Percentiles rank a stretch among this genome's conserved stretches.
Evolutionary conservation across 257 asterid genomes (phyloP).

Genomic region (Capsicum baccatum): DNA sequence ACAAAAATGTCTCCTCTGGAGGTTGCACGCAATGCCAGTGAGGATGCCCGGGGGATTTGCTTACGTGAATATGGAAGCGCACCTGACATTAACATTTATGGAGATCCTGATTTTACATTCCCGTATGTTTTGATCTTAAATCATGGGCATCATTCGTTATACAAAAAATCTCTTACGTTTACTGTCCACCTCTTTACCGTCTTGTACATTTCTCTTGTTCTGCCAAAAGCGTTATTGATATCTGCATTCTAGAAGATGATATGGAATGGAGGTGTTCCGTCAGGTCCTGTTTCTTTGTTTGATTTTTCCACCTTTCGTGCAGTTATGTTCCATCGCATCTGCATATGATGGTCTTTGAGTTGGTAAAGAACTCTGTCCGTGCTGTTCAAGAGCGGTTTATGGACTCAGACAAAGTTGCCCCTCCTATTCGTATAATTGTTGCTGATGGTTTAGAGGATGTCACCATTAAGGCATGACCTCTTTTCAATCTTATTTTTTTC

Average conservation of each 20-base stretch:
- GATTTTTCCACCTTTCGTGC: conserved; percentile 18
- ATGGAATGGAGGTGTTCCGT: background rate
- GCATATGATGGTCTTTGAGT: conserved; percentile 95
- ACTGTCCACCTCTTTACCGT: background rate
- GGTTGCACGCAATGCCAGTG: conserved; percentile 82
- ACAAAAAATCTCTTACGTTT: background rate
- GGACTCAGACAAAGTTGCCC: conserved; percentile 83
- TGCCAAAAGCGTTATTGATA: background rate
- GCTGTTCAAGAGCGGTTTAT: conserved; percentile 87
- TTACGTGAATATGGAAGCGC: conserved; percentile 83
- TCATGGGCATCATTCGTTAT: background rate
- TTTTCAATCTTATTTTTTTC: background rate
- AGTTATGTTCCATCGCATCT: conserved; percentile 93
- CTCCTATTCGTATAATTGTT: conserved; percentile 86
- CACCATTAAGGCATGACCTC: conserved; percentile 76
- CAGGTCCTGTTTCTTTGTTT: background rate
- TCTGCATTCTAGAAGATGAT: background rate
- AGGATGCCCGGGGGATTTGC: conserved; percentile 89
- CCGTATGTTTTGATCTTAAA: conserved; percentile 59
- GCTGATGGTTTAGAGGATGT: conserved; percentile 98
- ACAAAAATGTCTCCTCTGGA: conserved; percentile 92
- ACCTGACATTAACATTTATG: conserved; percentile 84
- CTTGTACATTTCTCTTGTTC: conserved; percentile 1
- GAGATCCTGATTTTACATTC: conserved; percentile 84
- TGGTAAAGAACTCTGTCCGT: conserved; percentile 94